Percentiles rank a stretch among this genome's conserved stretches.
These are phyloP conservation scores for Phlebiopsis gigantea DNA, from an alignment of 768 basidiomycete genomes.

Conservation along the genomic window DNA sequence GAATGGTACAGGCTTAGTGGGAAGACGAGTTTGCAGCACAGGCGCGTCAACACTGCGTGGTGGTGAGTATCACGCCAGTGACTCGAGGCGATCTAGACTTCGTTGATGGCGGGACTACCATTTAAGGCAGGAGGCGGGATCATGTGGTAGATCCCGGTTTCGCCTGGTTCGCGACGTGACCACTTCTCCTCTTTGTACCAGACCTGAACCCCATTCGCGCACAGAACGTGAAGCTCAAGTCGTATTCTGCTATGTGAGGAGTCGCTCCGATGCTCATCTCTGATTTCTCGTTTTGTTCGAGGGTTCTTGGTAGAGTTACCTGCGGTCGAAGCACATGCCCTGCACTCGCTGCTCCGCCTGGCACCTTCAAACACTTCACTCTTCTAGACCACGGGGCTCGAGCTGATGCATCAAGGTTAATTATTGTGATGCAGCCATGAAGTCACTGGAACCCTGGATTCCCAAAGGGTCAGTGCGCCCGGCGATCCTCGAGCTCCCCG, in stretches of 20 bases:
- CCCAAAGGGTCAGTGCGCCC: background rate
- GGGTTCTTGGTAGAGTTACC: too few species aligned
- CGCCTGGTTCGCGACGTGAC: too few species aligned
- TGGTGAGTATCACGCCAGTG: background rate
- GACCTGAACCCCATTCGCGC: too few species aligned
- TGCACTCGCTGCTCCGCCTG: too few species aligned
- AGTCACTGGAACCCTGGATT: background rate
- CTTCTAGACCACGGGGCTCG: background rate
- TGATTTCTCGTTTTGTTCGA: too few species aligned
- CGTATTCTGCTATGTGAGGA: too few species aligned
- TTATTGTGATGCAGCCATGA: background rate
- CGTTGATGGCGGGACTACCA: constrained; percentile 3
- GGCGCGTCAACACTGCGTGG: background rate
- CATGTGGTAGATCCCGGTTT: background rate
- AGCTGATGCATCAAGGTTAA: background rate
- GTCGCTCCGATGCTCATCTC: too few species aligned
- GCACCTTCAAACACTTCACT: background rate
- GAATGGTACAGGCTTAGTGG: background rate
- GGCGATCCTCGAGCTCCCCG: background rate
- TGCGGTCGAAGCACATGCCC: too few species aligned
- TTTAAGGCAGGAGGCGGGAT: constrained; percentile 3
- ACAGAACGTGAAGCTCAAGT: too few species aligned
- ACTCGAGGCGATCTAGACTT: background rate
- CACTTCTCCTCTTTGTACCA: too few species aligned
- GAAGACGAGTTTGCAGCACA: background rate